These are phyloP conservation scores for Blastocystis hominis DNA, from an alignment of 352 stramenopile species.

Conservation along the genomic window DNA sequence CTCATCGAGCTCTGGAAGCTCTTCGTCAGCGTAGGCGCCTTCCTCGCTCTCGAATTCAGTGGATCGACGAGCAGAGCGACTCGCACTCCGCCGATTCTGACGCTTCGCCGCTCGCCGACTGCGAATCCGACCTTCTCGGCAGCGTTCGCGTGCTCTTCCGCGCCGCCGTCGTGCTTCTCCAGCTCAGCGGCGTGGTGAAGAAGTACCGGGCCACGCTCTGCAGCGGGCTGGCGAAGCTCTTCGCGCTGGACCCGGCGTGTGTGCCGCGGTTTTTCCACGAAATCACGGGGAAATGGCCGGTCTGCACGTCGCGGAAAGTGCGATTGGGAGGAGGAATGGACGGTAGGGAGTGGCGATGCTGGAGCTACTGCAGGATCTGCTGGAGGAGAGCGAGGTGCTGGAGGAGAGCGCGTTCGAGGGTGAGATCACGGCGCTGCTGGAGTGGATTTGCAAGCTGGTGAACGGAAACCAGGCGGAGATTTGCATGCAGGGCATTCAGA, in stretches of 20 bases:
- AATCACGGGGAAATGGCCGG: slow-evolving; percentile 6
- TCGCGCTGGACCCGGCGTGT: background rate
- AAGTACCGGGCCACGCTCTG: background rate
- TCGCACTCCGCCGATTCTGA: background rate
- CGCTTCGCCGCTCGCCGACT: background rate
- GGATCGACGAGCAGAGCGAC: background rate
- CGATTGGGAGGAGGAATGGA: background rate
- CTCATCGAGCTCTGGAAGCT: slow-evolving; percentile 29
- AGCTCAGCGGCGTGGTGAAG: slow-evolving; percentile 10
- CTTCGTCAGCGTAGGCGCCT: background rate
- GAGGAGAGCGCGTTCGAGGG: background rate
- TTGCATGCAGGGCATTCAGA: slow-evolving; percentile 33
- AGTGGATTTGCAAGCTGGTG: slow-evolving; percentile 21
- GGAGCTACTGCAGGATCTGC: background rate
- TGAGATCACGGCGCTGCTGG: background rate
- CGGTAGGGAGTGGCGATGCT: slow-evolving; percentile 17
- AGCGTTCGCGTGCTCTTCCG: background rate
- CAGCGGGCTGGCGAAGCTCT: slow-evolving; percentile 3
- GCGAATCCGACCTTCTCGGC: background rate
- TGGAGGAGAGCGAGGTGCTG: slow-evolving; percentile 16
- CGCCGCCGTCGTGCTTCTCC: slow-evolving; percentile 2
- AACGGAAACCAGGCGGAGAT: slow-evolving; percentile 35
- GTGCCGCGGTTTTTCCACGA: slow-evolving; percentile 1
- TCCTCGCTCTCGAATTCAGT: background rate
- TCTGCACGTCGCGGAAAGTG: slow-evolving; percentile 27